These are phyloP conservation scores for Aspergillus taichungensis DNA, from an alignment of 495 filamentous ascomycete species.

Conservation along the genomic window DNA sequence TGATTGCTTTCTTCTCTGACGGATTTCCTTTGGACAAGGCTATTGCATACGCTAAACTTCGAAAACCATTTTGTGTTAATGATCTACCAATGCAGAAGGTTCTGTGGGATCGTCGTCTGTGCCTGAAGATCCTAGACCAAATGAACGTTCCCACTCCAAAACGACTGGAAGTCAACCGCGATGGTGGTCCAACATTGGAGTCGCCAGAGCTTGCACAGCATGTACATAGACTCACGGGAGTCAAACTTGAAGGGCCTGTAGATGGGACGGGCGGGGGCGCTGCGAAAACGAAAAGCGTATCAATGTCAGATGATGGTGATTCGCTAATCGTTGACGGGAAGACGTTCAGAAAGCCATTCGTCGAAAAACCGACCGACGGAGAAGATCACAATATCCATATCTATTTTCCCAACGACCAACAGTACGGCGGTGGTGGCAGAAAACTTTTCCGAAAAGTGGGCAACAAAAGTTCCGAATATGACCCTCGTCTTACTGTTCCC, in stretches of 20 bases:
- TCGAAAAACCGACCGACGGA: constrained; percentile 96
- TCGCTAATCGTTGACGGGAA: constrained; percentile 78
- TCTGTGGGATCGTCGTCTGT: constrained; percentile 89
- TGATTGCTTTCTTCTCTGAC: constrained; percentile 96
- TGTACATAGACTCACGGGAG: constrained; percentile 68
- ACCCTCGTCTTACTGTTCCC: constrained; percentile 64
- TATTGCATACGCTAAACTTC: constrained; percentile 81
- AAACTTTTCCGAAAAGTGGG: constrained; percentile 93
- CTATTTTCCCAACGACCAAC: constrained; percentile 75
- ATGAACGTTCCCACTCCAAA: constrained; percentile 83
- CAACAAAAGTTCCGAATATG: constrained; percentile 95
- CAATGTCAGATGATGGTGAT: constrained; percentile 76
- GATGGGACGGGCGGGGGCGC: constrained; percentile 61
- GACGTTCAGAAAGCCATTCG: constrained; percentile 82
- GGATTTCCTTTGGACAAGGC: constrained; percentile 97
- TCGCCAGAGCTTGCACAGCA: constrained; percentile 69
- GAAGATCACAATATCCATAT: constrained; percentile 99
- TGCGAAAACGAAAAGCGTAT: constrained; percentile 52
- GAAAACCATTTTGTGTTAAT: constrained; percentile 95
- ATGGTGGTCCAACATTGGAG: constrained; percentile 76
- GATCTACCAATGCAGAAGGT: constrained; percentile 97
- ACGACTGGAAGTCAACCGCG: constrained; percentile 86
- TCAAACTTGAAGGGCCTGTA: constrained; percentile 66
- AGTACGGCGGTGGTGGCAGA: constrained; percentile 74
- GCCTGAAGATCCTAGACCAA: constrained; percentile 75